phyloP scores from a whole-genome alignment of 2,329 filamentous ascomycete species.

The Cryphonectria parasitica region DNA sequence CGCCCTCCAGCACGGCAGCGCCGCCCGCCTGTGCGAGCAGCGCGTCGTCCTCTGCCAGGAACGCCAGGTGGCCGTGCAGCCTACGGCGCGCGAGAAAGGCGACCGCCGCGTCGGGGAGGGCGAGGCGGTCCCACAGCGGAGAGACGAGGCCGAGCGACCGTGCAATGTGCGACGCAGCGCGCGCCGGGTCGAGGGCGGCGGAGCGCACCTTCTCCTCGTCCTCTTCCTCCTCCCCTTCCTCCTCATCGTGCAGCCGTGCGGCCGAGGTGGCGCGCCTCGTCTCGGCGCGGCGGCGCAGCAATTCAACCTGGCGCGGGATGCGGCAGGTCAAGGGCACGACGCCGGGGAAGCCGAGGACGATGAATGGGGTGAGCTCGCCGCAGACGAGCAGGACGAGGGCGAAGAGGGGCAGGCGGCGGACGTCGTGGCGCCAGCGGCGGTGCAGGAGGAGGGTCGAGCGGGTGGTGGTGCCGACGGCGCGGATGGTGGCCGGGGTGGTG shows the following conservation, averaged over 20 bases:
- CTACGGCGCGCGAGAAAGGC: slow-evolving; percentile 55
- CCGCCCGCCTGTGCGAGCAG: slow-evolving; percentile 69
- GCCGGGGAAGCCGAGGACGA: slow-evolving; percentile 71
- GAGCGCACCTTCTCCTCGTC: slow-evolving; percentile 11
- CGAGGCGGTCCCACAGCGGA: slow-evolving; percentile 54
- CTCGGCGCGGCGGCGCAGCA: slow-evolving; percentile 58
- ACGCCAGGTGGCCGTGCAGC: slow-evolving; percentile 59
- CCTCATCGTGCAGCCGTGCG: slow-evolving; percentile 38
- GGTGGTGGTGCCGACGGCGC: slow-evolving; percentile 46
- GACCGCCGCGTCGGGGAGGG: slow-evolving; percentile 41
- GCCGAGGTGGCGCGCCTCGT: slow-evolving; percentile 55
- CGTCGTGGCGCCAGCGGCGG: slow-evolving; percentile 70
- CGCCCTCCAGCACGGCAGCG: slow-evolving; percentile 56
- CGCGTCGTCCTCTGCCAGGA: slow-evolving; percentile 71
- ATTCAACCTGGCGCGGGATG: slow-evolving; percentile 74
- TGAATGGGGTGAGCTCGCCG: slow-evolving; percentile 83
- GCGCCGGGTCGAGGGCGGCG: slow-evolving; percentile 11
- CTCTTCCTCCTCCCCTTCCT: not conserved
- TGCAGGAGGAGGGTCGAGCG: slow-evolving; percentile 74
- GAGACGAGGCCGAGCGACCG: slow-evolving; percentile 51
- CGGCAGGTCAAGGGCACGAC: slow-evolving; percentile 82
- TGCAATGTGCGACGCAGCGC: slow-evolving; percentile 43
- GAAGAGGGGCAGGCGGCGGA: slow-evolving; percentile 79
- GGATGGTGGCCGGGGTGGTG: slow-evolving; percentile 42
- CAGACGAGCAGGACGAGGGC: slow-evolving; percentile 74